A percentile compares a stretch with the other conserved stretches of the same genome.
Conservation (phyloP, 768 basidiomycete genomes). For the Boletus rubescentipes region DNA sequence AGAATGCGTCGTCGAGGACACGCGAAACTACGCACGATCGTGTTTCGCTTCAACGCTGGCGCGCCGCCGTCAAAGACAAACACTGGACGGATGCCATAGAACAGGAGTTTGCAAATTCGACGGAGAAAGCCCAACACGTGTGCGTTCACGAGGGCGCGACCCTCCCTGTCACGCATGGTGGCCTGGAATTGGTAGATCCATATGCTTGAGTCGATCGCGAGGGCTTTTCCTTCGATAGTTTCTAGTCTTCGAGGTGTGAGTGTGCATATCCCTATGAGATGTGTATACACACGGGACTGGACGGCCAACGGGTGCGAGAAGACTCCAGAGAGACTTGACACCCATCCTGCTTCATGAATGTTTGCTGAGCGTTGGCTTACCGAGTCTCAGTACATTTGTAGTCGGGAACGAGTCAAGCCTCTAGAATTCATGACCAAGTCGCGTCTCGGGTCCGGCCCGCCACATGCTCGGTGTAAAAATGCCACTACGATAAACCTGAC, state of each 20-base stretch:
- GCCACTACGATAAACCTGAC: constrained; percentile 9
- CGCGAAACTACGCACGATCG: constrained; percentile 62
- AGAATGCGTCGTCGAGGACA: not conserved
- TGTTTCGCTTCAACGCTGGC: constrained; percentile 82
- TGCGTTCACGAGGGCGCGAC: constrained; percentile 84
- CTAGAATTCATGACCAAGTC: constrained; percentile 15
- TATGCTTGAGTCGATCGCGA: constrained; percentile 98
- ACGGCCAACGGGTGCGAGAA: constrained; percentile 89
- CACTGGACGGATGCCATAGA: constrained; percentile 97
- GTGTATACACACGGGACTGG: constrained; percentile 74
- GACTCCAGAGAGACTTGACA: constrained; percentile 94
- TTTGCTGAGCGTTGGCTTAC: not conserved
- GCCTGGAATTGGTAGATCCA: constrained; percentile 99
- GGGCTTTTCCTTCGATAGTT: constrained; percentile 88
- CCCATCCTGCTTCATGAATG: constrained; percentile 57
- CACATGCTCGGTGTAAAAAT: constrained; percentile 1
- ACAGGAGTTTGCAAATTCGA: constrained; percentile 90
- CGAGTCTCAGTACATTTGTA: not conserved
- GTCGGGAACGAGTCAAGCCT: no score
- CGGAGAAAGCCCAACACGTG: constrained; percentile 90
- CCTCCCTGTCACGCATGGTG: constrained; percentile 98
- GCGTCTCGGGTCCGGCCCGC: not conserved
- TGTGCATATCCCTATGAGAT: not conserved
- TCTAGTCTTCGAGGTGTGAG: constrained; percentile 62
- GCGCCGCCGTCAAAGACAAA: constrained; percentile 99